phyloP scores from a whole-genome alignment of 2,329 filamentous ascomycete genomes.

The Dothiorella sarmentorum region DNA sequence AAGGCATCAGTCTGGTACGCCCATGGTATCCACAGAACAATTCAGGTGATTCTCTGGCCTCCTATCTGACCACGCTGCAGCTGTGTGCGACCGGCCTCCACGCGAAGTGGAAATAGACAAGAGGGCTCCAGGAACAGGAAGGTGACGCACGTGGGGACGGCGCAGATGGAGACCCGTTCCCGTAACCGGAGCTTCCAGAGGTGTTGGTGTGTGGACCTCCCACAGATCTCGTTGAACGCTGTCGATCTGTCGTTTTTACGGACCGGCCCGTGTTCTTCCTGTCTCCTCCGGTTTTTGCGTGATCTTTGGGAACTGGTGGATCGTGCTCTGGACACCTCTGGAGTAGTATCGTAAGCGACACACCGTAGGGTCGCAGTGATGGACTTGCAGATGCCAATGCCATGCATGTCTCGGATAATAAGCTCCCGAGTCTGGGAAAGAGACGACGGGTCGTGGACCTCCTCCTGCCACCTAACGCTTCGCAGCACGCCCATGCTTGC shows the following conservation, averaged over 20 bases:
- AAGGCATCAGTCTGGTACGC: too few species aligned
- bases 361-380: background rate
- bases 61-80: too few species aligned
- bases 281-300: background rate
- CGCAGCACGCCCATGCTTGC: background rate
- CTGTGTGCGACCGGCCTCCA: too few species aligned
- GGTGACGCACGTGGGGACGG: too few species aligned
- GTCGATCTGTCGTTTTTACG: background rate
- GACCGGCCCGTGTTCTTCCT: background rate
- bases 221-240: background rate
- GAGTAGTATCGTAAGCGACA: background rate
- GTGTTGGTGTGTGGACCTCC: background rate
- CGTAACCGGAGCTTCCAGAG: background rate
- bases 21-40: too few species aligned
- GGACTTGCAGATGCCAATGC: background rate
- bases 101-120: too few species aligned
- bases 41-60: too few species aligned
- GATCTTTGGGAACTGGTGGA: background rate
- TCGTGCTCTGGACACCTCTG: background rate
- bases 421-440: background rate
- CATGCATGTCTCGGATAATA: conserved; percentile 14
- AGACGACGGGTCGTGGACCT: background rate
- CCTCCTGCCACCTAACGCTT: background rate
- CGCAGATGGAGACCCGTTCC: background rate
- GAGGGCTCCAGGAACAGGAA: too few species aligned